Evolutionary conservation across 345 rosid species (phyloP), one percentile per base, ranked within the genome.

Genomic region (Bruguiera sexangula): DNA sequence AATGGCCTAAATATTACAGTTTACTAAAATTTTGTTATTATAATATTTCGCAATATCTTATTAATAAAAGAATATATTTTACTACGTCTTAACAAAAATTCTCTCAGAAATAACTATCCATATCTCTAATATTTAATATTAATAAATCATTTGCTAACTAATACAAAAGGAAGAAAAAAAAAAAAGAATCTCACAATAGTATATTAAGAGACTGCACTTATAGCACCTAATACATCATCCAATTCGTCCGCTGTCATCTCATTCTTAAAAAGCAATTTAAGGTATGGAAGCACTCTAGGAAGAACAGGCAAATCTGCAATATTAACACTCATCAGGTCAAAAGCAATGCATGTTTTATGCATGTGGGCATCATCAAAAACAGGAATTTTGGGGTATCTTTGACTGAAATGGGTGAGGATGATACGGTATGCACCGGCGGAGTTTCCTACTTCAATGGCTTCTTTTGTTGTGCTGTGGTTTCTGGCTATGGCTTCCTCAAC

Each of bases 401-500:
- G 97, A 84, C 98, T 94, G 93, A 94, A 94, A 83, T 94, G 98
- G 18, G 98, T 91, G 2, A 94, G 93, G 82, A 94, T 61, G 52
- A 94, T 84, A 4, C 93, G 84, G 70, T 94, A 91, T 24, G 73
- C 97, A 20, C 88, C 90, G 0, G 95, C 96, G 0, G 87, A 66
- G 16, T 85, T 73, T 18, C 98, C 96, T 6, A 87, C 80, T 60
- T 87, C 93, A 22, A 94, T 84, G 21, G 98, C 96, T 85, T 94
- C 98, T 81, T 85, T 84, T 3, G 97, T 91, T 7, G 98, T 94
- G 89, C 98, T 91, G 83, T 94, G 98, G 86, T 91, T 94, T 71
- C 77, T 88, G 0, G 92, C 93, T 34, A 91, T 69, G 19, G 98
- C 98, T 75, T 94, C 96, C 16, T 94, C 97, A 78, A 81, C 78